Percentiles rank a stretch among this genome's conserved stretches.
Conservation (phyloP, 2,329 filamentous ascomycete species). For the Macrophomina phaseolina region DNA sequence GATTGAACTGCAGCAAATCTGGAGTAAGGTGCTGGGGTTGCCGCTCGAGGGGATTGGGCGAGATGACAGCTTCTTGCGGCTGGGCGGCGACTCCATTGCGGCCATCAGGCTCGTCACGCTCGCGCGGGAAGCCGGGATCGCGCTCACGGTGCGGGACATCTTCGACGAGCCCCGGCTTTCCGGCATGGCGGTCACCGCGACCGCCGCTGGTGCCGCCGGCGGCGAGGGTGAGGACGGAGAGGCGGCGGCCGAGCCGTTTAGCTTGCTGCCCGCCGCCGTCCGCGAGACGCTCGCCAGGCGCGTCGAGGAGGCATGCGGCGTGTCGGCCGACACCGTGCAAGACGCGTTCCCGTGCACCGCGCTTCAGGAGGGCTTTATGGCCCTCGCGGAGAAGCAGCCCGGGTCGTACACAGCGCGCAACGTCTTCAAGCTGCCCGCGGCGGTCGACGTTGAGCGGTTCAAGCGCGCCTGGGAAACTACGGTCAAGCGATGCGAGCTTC, state of each 20-base stretch:
- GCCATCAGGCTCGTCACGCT: conserved; percentile 37
- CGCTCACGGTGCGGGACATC: conserved; percentile 31
- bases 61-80: conserved; percentile 34
- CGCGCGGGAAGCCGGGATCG: conserved; percentile 16
- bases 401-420: conserved; percentile 48
- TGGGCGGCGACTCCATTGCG: conserved; percentile 43
- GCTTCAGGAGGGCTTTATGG: conserved; percentile 62
- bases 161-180: conserved; percentile 31
- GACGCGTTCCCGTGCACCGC: conserved; percentile 63
- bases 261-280: background rate
- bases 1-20: conserved; percentile 1
- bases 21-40: background rate
- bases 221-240: background rate
- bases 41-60: conserved; percentile 6
- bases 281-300: background rate
- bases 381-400: conserved; percentile 51
- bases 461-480: conserved; percentile 54
- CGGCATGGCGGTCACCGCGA: conserved; percentile 30
- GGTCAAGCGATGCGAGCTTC: conserved; percentile 63
- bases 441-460: conserved; percentile 36
- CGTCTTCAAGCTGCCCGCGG: conserved; percentile 38
- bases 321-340: conserved; percentile 38
- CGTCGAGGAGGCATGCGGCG: background rate
- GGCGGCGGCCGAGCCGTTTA: background rate
- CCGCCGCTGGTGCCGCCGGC: conserved; percentile 33